Percentiles rank a stretch among this genome's conserved stretches.
Evolutionary conservation across 768 basidiomycete genomes (phyloP).

Genomic region (Boletus reticulatus): DNA sequence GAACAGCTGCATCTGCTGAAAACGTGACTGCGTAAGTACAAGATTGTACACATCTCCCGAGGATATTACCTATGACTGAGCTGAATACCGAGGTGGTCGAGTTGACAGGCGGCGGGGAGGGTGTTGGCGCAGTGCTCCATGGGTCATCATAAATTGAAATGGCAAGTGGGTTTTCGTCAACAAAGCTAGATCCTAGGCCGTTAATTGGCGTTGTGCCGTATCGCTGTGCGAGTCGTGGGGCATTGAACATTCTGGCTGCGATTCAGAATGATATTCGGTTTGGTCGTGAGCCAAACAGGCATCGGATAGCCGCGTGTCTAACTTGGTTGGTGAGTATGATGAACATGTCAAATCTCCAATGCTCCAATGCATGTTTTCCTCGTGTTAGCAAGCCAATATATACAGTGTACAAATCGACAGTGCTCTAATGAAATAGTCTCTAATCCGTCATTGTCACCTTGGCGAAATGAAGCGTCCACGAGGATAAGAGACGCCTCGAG

Average conservation of each 20-base stretch:
- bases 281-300: slow-evolving; percentile 13
- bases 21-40: slow-evolving; percentile 10
- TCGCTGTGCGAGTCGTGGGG: slow-evolving; percentile 70
- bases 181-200: slow-evolving; percentile 69
- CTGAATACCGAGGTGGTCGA: slow-evolving; percentile 53
- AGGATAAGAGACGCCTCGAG: slow-evolving; percentile 74
- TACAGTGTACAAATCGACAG: slow-evolving; percentile 20
- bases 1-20: slow-evolving; percentile 77
- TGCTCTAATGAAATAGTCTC: slow-evolving; percentile 10
- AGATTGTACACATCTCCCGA: not conserved
- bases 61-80: slow-evolving; percentile 60
- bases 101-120: slow-evolving; percentile 60
- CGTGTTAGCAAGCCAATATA: slow-evolving; percentile 17
- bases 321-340: not conserved
- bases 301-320: slow-evolving; percentile 4
- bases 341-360: not conserved
- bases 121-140: slow-evolving; percentile 75
- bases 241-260: slow-evolving; percentile 72
- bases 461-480: slow-evolving; percentile 94
- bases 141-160: slow-evolving; percentile 79
- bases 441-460: slow-evolving; percentile 46
- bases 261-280: slow-evolving; percentile 4
- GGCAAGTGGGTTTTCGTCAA: slow-evolving; percentile 73
- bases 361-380: not conserved
- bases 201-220: slow-evolving; percentile 56